phyloP scores from a whole-genome alignment of 208 protist species.

The Vickermania spadyakhi region DNA sequence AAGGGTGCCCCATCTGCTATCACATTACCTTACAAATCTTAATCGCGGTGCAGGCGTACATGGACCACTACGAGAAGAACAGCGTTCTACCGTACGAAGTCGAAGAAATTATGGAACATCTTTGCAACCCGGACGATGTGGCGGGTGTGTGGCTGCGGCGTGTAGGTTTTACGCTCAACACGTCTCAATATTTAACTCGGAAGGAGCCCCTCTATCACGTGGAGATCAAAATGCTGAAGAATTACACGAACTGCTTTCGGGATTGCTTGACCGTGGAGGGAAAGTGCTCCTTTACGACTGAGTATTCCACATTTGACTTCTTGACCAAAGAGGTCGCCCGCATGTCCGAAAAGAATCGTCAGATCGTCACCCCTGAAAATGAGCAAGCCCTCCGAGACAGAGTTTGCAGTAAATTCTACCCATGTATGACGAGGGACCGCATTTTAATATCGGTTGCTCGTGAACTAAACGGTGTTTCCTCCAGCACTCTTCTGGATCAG shows the following conservation, averaged over 20 bases:
- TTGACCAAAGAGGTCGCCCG: neutral
- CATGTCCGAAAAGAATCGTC: neutral
- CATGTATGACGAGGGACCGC: neutral
- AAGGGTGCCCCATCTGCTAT: neutral
- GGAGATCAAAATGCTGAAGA: neutral
- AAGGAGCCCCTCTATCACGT: neutral
- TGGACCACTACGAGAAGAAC: neutral
- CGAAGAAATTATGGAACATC: conserved; percentile 1
- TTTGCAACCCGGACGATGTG: neutral
- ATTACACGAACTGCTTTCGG: neutral
- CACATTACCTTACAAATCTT: neutral
- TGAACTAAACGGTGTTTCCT: neutral
- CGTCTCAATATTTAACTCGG: neutral
- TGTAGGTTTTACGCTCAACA: neutral
- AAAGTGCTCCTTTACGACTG: neutral
- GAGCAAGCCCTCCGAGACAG: neutral
- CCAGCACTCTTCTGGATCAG: neutral
- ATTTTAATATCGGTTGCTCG: neutral
- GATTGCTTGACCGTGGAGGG: neutral
- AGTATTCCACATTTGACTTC: neutral
- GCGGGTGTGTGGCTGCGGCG: neutral
- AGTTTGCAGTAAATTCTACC: neutral
- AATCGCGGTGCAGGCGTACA: neutral
- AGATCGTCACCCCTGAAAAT: neutral
- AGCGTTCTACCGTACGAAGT: conserved; percentile 11